Conservation (phyloP, 352 stramenopile species). For the Globisporangium cederbergense region DNA sequence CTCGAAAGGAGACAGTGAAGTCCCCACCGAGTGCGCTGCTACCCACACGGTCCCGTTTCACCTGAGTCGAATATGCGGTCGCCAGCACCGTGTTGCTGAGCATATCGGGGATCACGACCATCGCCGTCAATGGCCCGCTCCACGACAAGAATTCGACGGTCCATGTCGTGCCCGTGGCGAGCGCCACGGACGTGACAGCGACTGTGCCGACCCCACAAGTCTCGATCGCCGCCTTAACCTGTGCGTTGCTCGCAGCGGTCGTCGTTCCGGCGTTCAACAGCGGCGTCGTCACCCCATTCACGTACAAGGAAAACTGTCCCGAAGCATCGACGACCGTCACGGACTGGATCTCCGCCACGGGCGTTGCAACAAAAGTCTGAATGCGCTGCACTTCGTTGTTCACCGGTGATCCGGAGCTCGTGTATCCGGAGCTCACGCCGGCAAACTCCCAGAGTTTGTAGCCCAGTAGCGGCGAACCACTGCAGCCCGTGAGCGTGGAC, state of each 20-base stretch:
- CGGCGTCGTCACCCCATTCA: slow-evolving; percentile 53
- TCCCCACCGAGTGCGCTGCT: slow-evolving; percentile 60
- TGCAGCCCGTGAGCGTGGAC: slow-evolving; percentile 71
- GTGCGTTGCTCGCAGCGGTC: slow-evolving; percentile 23
- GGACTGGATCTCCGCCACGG: slow-evolving; percentile 67
- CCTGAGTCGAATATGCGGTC: slow-evolving; percentile 45
- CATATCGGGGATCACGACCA: slow-evolving; percentile 55
- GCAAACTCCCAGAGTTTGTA: slow-evolving; percentile 94
- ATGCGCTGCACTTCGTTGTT: slow-evolving; percentile 91
- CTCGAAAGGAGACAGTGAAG: slow-evolving; percentile 80
- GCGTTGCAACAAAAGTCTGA: slow-evolving; percentile 56
- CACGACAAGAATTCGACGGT: slow-evolving; percentile 58
- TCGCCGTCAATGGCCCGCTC: slow-evolving; percentile 39
- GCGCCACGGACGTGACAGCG: slow-evolving; percentile 31
- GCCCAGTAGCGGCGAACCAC: slow-evolving; percentile 76
- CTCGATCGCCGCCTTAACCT: slow-evolving; percentile 55
- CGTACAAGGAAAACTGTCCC: slow-evolving; percentile 69
- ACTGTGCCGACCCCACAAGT: slow-evolving; percentile 54
- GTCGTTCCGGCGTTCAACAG: slow-evolving; percentile 37
- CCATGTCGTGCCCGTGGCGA: slow-evolving; percentile 56
- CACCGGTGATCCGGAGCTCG: slow-evolving; percentile 75
- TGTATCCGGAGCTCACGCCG: slow-evolving; percentile 65
- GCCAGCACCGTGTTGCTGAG: slow-evolving; percentile 51
- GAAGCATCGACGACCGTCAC: slow-evolving; percentile 61
- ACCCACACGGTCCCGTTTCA: slow-evolving; percentile 40